Conservation (phyloP, 2,329 filamentous ascomycete species). For the Hypoxylon sp. region DNA sequence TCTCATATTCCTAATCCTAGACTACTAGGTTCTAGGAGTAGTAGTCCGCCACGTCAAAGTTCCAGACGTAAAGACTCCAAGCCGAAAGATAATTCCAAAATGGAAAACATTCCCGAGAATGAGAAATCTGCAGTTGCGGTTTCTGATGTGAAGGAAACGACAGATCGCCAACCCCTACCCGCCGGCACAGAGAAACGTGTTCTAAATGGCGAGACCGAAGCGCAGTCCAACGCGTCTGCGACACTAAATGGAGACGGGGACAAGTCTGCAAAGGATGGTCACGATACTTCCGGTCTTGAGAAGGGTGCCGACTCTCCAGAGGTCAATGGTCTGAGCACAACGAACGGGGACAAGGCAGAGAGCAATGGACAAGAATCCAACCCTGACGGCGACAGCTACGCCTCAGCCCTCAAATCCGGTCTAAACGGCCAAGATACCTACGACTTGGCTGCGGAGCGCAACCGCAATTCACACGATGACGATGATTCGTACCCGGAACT, state of each 20-base stretch:
- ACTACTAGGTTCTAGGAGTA: slow-evolving; percentile 10
- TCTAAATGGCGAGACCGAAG: slow-evolving; percentile 16
- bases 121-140: slow-evolving; percentile 8
- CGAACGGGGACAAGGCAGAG: slow-evolving; percentile 15
- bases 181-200: slow-evolving; percentile 2
- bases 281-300: slow-evolving; percentile 9
- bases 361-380: slow-evolving; percentile 12
- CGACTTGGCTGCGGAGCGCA: not conserved
- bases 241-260: slow-evolving; percentile 4
- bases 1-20: slow-evolving; percentile 36
- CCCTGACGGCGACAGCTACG: slow-evolving; percentile 27
- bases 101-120: slow-evolving; percentile 31
- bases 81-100: slow-evolving; percentile 24
- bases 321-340: slow-evolving; percentile 23
- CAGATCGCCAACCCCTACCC: not conserved
- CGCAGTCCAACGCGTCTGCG: not conserved
- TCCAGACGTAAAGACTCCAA: slow-evolving; percentile 21
- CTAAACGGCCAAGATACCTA: slow-evolving; percentile 25
- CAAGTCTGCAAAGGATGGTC: slow-evolving; percentile 8
- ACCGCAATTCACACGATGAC: slow-evolving; percentile 41
- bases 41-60: slow-evolving; percentile 22
- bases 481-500: slow-evolving; percentile 52
- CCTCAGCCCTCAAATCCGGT: slow-evolving; percentile 37
- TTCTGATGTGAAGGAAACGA: slow-evolving; percentile 6
- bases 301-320: slow-evolving; percentile 18